Conservation (phyloP, 148 eudicot genomes). For the Rhododendron williamsianum region DNA sequence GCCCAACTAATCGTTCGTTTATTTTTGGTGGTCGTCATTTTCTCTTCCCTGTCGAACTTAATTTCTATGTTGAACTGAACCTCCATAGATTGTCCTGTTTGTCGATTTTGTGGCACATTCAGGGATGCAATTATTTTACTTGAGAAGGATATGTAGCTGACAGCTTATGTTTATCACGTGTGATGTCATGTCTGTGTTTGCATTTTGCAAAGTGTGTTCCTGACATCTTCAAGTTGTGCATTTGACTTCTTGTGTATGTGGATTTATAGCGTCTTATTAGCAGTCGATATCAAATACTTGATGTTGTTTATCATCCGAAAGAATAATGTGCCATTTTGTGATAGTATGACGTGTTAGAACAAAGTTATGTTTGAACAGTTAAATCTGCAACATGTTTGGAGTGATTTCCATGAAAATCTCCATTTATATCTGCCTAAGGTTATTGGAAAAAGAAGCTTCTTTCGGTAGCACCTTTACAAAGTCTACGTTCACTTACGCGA, state of each 20-base stretch:
- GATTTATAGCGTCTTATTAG: background rate
- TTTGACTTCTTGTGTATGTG: background rate
- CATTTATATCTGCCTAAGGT: background rate
- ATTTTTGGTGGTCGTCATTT: background rate
- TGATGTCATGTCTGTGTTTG: background rate
- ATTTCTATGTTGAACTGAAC: background rate
- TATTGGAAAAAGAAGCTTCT: background rate
- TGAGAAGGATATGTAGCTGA: background rate
- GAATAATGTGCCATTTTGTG: background rate
- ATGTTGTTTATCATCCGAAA: background rate
- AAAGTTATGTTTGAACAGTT: background rate
- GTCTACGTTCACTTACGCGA: background rate
- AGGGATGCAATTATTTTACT: background rate
- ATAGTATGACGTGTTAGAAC: background rate
- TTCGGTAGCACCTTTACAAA: background rate
- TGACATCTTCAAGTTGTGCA: background rate
- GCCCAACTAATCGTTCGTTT: background rate
- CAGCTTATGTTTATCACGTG: background rate
- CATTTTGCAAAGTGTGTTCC: background rate
- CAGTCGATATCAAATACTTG: background rate
- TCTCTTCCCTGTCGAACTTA: background rate
- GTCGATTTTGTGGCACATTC: background rate
- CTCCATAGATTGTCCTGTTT: background rate
- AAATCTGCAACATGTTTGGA: background rate
- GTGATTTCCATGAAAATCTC: background rate